phyloP scores from a whole-genome alignment of 352 stramenopile genomes.

The Pythium aphanidermatum region DNA sequence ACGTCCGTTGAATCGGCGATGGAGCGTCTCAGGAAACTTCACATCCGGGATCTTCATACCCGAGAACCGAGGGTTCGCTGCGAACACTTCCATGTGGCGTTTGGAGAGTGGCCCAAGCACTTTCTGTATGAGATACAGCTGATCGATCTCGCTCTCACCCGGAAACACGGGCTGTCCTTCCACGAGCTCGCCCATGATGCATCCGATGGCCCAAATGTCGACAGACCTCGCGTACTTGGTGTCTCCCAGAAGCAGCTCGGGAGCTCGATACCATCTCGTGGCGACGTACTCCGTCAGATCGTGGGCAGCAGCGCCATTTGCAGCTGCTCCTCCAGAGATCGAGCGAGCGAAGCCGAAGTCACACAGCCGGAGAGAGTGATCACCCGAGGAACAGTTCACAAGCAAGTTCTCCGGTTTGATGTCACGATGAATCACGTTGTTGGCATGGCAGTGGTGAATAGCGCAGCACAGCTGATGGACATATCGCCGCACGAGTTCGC shows the following conservation, averaged over 20 bases:
- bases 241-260: slow-evolving; percentile 98
- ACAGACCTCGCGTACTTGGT: slow-evolving; percentile 97
- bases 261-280: slow-evolving; percentile 97
- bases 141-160: slow-evolving; percentile 98
- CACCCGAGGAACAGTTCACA: slow-evolving; percentile 90
- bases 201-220: slow-evolving; percentile 96
- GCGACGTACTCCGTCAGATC: slow-evolving; percentile 99
- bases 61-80: slow-evolving; percentile 87
- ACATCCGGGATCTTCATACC: slow-evolving; percentile 92
- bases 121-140: slow-evolving; percentile 99
- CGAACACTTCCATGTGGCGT: slow-evolving; percentile 89
- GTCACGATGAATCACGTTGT: slow-evolving; percentile 97
- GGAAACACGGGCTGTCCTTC: slow-evolving; percentile 97
- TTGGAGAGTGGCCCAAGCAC: slow-evolving; percentile 95
- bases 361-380: slow-evolving; percentile 97
- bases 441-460: slow-evolving; percentile 95
- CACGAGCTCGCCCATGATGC: slow-evolving; percentile 97
- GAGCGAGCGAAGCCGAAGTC: slow-evolving; percentile 97
- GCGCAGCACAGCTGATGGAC: slow-evolving; percentile 97
- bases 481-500: slow-evolving; percentile 96
- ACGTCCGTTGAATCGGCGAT: slow-evolving; percentile 87
- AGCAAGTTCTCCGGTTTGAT: slow-evolving; percentile 99
- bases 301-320: slow-evolving; percentile 51
- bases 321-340: slow-evolving; percentile 35
- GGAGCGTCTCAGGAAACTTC: slow-evolving; percentile 86